Evolutionary conservation across 352 stramenopile genomes (phyloP).

Genomic region (Phytophthora sp.): DNA sequence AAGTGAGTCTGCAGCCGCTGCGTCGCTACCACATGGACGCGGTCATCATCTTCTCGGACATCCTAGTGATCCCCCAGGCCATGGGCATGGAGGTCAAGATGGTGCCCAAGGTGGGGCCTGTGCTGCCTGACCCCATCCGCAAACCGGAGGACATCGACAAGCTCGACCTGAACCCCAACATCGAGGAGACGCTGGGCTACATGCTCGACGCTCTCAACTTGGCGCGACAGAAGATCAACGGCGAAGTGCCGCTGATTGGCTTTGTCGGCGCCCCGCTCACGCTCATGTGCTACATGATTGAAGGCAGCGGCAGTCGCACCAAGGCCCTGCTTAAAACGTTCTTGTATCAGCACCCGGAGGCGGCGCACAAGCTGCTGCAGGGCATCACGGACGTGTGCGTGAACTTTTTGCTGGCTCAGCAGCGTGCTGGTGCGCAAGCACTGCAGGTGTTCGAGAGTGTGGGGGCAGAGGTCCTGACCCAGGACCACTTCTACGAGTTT

Average conservation of each 20-base stretch:
- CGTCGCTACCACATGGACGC: conserved; percentile 95
- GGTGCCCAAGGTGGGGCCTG: conserved; percentile 93
- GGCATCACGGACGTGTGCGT: conserved; percentile 95
- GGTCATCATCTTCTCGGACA: conserved; percentile 99
- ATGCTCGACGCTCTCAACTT: conserved; percentile 95
- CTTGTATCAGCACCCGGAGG: conserved; percentile 93
- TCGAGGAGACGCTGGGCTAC: conserved; percentile 95
- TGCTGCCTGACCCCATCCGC: conserved; percentile 77
- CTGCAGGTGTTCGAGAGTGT: conserved; percentile 98
- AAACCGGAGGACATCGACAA: conserved; percentile 90
- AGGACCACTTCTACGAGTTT: conserved; percentile 95
- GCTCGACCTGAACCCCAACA: conserved; percentile 89
- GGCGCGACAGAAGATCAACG: conserved; percentile 91
- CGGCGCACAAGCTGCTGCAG: conserved; percentile 92
- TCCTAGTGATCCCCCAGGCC: conserved; percentile 98
- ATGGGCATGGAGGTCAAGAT: conserved; percentile 97
- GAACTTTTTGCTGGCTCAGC: conserved; percentile 95
- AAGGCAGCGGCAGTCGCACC: conserved; percentile 96
- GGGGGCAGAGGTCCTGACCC: conserved; percentile 94
- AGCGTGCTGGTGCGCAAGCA: conserved; percentile 94
- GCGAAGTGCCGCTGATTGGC: conserved; percentile 96
- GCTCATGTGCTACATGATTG: conserved; percentile 99
- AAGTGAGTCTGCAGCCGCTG: conserved; percentile 98
- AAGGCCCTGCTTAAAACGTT: conserved; percentile 95
- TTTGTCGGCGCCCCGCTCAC: conserved; percentile 98